Base-by-base conservation (phyloP, 108 stramenopile species). In the Nitzschia inconspicua region DNA sequence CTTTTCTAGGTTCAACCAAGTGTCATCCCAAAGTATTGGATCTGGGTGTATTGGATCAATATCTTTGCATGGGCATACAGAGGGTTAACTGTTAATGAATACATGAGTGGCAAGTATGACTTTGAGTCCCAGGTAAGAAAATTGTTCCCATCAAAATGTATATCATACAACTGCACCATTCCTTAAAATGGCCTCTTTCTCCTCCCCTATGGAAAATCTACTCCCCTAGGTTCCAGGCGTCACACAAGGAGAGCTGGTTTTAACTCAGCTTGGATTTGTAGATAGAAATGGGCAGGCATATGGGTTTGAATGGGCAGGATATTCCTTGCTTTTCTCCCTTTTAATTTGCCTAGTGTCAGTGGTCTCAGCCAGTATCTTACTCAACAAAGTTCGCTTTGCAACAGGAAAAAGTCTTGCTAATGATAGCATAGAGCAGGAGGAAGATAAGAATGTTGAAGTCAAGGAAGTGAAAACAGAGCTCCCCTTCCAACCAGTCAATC, bases 11-110 rank as follows among this genome's bases (percentile, higher is more conserved):
- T 49, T 18, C 35, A 32, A 23, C 52, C 52, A 36, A 54, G 37
- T 31, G 37, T 37, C 37, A 54, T 54, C 32, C 52, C 52, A 32
- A 11, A 3, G 3, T 54, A 79, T 39, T 80, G 64, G 57, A 84
- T 84, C 42, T 84, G 83, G 83, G 46, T 78, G 23, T 84, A 84
- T 65, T 84, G 79, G 80, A 59, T 77, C 4, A 85, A 85, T 35
- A 46, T 76, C 6, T 69, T 79, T 44, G 80, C 80, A 5, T 85
- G 84, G 84, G 49, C 68, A 26, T 42, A 82, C 48, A 74, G 84
- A 14, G 77, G 70, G 20, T 57, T 85, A 22, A 60, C 67, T 32
- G 65, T 85, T 11, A 85, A 82, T 47, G 78, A 85, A 36, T 85
- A 68, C 41, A 67, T 70, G 39, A 79, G 78, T 32, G 75, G 75